Conservation (phyloP, 1,139 yeast species). For the Suhomyces yuchorum region DNA sequence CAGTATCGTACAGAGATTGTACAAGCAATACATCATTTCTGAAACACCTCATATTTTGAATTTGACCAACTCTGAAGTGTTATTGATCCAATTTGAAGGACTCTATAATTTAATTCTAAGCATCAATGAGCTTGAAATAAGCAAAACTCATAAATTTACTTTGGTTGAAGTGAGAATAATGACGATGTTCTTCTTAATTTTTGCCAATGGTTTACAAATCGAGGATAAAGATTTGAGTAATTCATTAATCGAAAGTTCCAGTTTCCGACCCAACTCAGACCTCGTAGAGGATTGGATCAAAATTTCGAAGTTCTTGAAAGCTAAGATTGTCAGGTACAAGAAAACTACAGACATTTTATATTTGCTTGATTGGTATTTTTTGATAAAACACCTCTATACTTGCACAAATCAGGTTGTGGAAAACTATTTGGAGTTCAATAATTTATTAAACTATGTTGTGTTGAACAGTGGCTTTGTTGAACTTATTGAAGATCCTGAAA, state of each 20-base stretch:
- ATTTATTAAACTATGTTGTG: constrained; percentile 30
- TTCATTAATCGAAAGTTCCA: constrained; percentile 13
- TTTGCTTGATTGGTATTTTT: constrained; percentile 35
- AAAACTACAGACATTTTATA: constrained; percentile 30
- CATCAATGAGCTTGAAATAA: constrained; percentile 13
- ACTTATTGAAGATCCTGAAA: constrained; percentile 20
- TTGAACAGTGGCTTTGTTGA: constrained; percentile 31
- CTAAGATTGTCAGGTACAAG: constrained; percentile 23
- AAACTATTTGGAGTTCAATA: constrained; percentile 36
- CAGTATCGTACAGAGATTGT: constrained; percentile 10
- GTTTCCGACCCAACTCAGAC: constrained; percentile 13
- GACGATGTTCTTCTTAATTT: constrained; percentile 23
- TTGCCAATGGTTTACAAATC: constrained; percentile 29
- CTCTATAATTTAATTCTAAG: constrained; percentile 12
- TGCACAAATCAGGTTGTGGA: constrained; percentile 28
- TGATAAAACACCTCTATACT: constrained; percentile 28
- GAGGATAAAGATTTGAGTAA: constrained; percentile 13
- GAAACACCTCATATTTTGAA: constrained; percentile 14
- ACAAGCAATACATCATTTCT: constrained; percentile 9
- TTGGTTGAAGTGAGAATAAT: constrained; percentile 16
- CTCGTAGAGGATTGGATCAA: constrained; percentile 29
- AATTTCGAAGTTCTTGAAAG: constrained; percentile 26
- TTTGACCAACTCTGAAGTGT: constrained; percentile 9
- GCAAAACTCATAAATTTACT: constrained; percentile 11
- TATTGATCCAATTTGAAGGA: constrained; percentile 7